Base-by-base conservation (phyloP, 495 filamentous ascomycete genomes). In the Penicillium silybi region DNA sequence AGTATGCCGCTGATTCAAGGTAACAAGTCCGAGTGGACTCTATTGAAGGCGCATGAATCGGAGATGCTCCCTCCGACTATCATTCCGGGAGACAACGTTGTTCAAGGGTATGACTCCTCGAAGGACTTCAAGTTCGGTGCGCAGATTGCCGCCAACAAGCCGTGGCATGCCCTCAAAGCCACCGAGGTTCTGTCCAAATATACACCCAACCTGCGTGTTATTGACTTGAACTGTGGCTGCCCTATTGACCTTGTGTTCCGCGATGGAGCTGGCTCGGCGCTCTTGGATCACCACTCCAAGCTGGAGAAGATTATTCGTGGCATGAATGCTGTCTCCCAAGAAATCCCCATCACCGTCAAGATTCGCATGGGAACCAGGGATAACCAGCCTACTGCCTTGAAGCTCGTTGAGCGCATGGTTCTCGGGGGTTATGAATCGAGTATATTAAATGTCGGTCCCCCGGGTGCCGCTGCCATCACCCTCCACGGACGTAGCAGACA, bases 141-240 rank as follows among this genome's bases (percentile, higher is more conserved):
- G 20, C 93, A 98, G 60, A 90, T 98, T 41, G 86, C 91, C 8
- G 91, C 87, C 18, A 92, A 87, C 68, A 93, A 92, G 57, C 85
- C 91, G 2, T 93, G 89, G 83, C 76, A 87, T 19, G 93, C 88
- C 4, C 71, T 93, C 54, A 96, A 96, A 64, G 80, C 89, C 1
- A 87, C 92, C 0, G 92, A 98, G 63, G 74, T 87, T 23, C 72
- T 98, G 41, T 85, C 87, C 1, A 70, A 74, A 16, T 82, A 87
- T 42, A 82, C 89, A 35, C 92, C 93, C 3, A 76, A 89, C 59
- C 76, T 97, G 9, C 86, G 93, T 25, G 81, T 95, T 5, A 85
- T 98, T 50, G 93, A 98, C 62, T 69, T 98, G 52, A 98, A 98
- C 71, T 96, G 92, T 60, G 93, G 93, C 26, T 98, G 93, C 62